Conservation (phyloP, 495 filamentous ascomycete genomes). For the Aspergillus affinis region DNA sequence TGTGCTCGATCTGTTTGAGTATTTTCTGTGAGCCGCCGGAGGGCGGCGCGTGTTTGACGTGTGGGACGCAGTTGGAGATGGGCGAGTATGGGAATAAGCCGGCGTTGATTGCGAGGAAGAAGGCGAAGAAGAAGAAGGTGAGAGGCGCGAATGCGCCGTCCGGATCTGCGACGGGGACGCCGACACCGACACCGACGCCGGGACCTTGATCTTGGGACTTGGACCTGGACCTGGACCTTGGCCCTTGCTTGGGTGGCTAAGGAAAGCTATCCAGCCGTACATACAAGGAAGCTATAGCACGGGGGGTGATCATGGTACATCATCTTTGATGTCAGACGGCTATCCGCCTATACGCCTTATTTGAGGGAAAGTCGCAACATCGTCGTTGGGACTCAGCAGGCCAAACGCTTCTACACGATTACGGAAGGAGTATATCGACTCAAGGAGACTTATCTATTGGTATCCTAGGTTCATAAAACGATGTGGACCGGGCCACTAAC, state of each 20-base stretch:
- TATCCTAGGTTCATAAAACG: conserved; percentile 7
- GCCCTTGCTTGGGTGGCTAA: too few relatives aligned
- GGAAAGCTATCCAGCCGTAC: too few relatives aligned
- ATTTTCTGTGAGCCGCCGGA: conserved; percentile 70
- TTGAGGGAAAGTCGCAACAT: not conserved
- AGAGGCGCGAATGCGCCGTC: conserved; percentile 40
- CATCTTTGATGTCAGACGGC: not conserved
- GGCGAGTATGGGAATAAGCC: conserved; percentile 74
- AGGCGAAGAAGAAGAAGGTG: conserved; percentile 66
- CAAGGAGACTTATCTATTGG: conserved; percentile 1
- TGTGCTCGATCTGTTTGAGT: conserved; percentile 93
- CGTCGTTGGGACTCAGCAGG: not conserved
- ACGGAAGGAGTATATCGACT: not conserved
- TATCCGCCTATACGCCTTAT: not conserved
- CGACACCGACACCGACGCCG: conserved; percentile 42
- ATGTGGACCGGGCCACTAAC: not conserved
- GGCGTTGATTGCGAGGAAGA: conserved; percentile 67
- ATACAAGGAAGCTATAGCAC: too few relatives aligned
- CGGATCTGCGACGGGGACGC: conserved; percentile 33
- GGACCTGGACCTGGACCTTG: too few relatives aligned
- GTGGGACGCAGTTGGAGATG: conserved; percentile 76
- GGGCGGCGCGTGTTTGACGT: conserved; percentile 80
- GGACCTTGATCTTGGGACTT: conserved; percentile 29
- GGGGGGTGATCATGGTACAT: not conserved
- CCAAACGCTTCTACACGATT: not conserved